Evolutionary conservation across 2,329 filamentous ascomycete species (phyloP).

Genomic region (Alternaria brassicae): DNA sequence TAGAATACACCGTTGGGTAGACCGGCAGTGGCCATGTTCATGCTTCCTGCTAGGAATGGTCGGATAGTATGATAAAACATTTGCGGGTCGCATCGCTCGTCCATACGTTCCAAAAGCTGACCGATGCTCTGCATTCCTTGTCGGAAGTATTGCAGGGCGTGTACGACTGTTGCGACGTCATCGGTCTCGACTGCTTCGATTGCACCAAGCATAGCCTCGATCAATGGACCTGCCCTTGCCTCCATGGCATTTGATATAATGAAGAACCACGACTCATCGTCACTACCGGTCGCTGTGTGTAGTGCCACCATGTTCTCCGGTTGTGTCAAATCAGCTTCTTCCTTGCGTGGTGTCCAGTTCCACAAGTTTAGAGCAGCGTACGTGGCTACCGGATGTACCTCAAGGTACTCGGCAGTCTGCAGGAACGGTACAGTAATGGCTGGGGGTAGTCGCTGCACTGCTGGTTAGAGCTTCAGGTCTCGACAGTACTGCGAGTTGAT

Average conservation of each 20-base stretch:
- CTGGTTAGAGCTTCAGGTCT: slow-evolving; percentile 14
- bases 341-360: slow-evolving; percentile 40
- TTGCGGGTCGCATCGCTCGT: slow-evolving; percentile 57
- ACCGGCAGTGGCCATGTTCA: slow-evolving; percentile 61
- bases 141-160: slow-evolving; percentile 51
- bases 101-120: slow-evolving; percentile 58
- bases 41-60: slow-evolving; percentile 60
- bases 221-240: slow-evolving; percentile 56
- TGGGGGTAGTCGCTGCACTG: slow-evolving; percentile 37
- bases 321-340: slow-evolving; percentile 31
- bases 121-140: slow-evolving; percentile 52
- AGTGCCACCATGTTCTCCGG: slow-evolving; percentile 41
- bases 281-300: slow-evolving; percentile 43
- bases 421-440: slow-evolving; percentile 43
- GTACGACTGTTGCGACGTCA: slow-evolving; percentile 48
- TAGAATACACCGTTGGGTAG: slow-evolving; percentile 62
- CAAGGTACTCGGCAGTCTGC: slow-evolving; percentile 38
- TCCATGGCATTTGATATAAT: slow-evolving; percentile 62
- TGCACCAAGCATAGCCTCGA: slow-evolving; percentile 56
- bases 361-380: slow-evolving; percentile 47
- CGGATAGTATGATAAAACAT: slow-evolving; percentile 62
- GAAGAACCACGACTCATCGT: slow-evolving; percentile 55
- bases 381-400: slow-evolving; percentile 44
- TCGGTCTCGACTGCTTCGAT: slow-evolving; percentile 54
- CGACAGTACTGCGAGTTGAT: background rate